Evolutionary conservation across 2,329 filamentous ascomycete species (phyloP), one percentile per base, ranked within the genome.

Genomic region (Cyanodermella asteris): DNA sequence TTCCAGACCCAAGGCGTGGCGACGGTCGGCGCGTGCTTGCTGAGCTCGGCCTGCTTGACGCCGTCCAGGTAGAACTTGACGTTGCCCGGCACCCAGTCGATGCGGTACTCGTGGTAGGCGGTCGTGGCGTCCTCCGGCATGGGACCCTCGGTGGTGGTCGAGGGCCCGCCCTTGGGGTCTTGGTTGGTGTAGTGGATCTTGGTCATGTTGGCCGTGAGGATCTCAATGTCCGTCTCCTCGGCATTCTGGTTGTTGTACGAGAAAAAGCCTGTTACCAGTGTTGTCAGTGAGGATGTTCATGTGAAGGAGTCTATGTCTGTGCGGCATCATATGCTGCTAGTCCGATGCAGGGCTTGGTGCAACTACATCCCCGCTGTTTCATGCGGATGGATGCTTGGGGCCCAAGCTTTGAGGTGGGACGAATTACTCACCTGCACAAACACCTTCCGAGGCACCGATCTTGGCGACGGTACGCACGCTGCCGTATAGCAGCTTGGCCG

Each of bases 181-280:
- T 71, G 64, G 38, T 71, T 71, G 9, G 64, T 69, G 43, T 64
- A 70, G 31, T 61, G 56, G 18, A 63, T 43, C 18, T 53, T 35
- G 13, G 38, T 42, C 2, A 53, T 49, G 28, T 57, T 56, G 14
- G 42, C 38, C 3, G 60, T 64, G 24, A 61, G 46, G 24, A 64
- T 47, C 42, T 65, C 60, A 14, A 64, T 44, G 35, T 64, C 59
- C 4, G 57, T 49, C 38, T 64, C 60, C 31, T 62, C 56, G n/a
- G n/a, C n/a, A 9, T 29, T 26, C 24, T 29, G 24, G n/a, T 19
- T 16, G 11, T 29, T 29, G 24, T 29, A 29, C 17, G 23, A 29
- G 11, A 29, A 28, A 11, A 13, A 11, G 6, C 21, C 26, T 18
- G 13, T 15, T 7, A 15, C 16, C 4, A 24, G 7, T 3, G 15